Base-by-base conservation (phyloP, 306 rosid species). In the Crotalaria pallida region DNA sequence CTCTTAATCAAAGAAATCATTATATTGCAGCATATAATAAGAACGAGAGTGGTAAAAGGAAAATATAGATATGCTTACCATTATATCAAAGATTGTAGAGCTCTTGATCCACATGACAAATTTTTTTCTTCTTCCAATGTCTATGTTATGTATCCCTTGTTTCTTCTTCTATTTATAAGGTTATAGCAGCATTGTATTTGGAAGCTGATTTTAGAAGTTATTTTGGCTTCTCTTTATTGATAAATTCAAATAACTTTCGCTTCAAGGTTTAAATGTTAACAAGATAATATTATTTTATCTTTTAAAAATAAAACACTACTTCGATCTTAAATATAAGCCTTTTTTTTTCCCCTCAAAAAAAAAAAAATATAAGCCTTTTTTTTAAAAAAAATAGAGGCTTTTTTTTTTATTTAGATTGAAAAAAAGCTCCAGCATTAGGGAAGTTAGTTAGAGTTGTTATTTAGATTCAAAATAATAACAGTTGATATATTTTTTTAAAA, bases 201-300 rank as follows among this genome's bases (percentile, higher is more conserved):
- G 73, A 70, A 55, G 63, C 56, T 15, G 36, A 64, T 16, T 71
- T 55, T 79, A 66, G 26, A 73, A 43, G 75, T 67, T 73, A 60
- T 58, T 58, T 50, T 59, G 71, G 36, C 12, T 41, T 79, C 66
- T 27, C 64, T 79, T 31, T 29, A 50, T 60, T 67, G 22, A 67
- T 67, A 79, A 73, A 72, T 65, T 72, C 66, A 79, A 67, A 16
- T 47, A 66, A 52, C 55, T 73, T 52, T 44, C 23, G 13, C 36
- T 10, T 18, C 12, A 55, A 74, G 75, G 26, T 34, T 26, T n/a
- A n/a, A 48, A 48, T 40, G 49, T 56, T 23, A 34, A 22, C 27
- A 61, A 77, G 69, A 40, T 22, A 50, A 6, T 31, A 31, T n/a
- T n/a, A n/a, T n/a, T n/a, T n/a, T n/a, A n/a, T n/a, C n/a, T n/a